These are phyloP conservation scores for Penicillium desertorum DNA, from an alignment of 495 filamentous ascomycete genomes.

Conservation along the genomic window DNA sequence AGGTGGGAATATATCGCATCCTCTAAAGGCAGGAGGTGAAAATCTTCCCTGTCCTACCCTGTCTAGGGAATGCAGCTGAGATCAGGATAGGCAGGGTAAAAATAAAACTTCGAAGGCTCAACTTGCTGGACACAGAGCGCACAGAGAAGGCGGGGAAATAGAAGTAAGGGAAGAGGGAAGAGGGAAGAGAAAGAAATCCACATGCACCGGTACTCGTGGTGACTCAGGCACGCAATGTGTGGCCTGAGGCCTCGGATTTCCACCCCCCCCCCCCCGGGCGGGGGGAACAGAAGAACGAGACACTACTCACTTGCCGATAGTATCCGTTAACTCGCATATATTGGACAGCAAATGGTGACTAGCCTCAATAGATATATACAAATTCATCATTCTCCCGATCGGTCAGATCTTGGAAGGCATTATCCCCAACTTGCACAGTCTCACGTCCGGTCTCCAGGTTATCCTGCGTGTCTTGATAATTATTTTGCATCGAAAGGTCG, in stretches of 20 bases:
- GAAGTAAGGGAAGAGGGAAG: neutral
- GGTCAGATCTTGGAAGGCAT: slow-evolving; percentile 57
- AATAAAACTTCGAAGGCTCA: neutral
- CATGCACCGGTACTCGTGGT: neutral
- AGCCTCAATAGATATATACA: slow-evolving; percentile 58
- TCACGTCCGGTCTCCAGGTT: slow-evolving; percentile 19
- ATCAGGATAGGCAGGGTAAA: neutral
- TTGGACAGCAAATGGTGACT: neutral
- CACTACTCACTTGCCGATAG: neutral
- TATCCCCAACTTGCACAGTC: slow-evolving; percentile 29
- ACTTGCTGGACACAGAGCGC: neutral
- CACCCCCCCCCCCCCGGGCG: no score
- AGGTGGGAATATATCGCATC: neutral
- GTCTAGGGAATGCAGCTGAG: neutral
- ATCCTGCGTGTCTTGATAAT: slow-evolving; percentile 28
- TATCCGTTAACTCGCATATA: neutral
- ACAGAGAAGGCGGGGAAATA: neutral
- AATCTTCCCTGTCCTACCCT: neutral
- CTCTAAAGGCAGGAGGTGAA: neutral
- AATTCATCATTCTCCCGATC: slow-evolving; percentile 67
- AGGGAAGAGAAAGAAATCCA: neutral
- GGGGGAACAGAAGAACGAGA: neutral
- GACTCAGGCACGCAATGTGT: neutral
- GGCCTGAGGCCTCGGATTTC: neutral
- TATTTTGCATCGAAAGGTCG: slow-evolving; percentile 56